Percentiles rank a stretch among this genome's conserved stretches.
Conservation (phyloP, 2,329 filamentous ascomycete species). For the Beauveria scarabaeidicola region DNA sequence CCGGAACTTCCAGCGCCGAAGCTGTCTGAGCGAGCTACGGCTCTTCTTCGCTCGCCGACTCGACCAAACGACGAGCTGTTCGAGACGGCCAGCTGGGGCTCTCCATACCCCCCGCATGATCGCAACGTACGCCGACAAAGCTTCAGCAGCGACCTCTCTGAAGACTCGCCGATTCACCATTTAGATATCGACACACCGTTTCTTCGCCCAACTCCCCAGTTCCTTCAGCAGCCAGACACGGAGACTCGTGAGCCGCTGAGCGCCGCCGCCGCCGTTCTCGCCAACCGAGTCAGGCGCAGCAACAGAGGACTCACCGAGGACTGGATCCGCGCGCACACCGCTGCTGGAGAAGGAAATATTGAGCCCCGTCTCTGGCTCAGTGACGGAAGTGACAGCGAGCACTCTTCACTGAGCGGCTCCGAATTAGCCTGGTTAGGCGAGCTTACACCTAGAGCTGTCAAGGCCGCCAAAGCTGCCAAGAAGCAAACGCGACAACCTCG, state of each 20-base stretch:
- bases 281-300: slow-evolving; percentile 52
- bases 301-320: slow-evolving; percentile 64
- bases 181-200: slow-evolving; percentile 56
- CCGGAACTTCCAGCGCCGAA: slow-evolving; percentile 51
- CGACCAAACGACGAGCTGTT: slow-evolving; percentile 32
- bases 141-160: slow-evolving; percentile 50
- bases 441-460: slow-evolving; percentile 39
- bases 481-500: slow-evolving; percentile 31
- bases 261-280: slow-evolving; percentile 54
- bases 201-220: slow-evolving; percentile 46
- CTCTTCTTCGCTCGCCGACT: slow-evolving; percentile 48
- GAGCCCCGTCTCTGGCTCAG: slow-evolving; percentile 78
- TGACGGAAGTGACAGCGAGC: slow-evolving; percentile 62
- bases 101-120: slow-evolving; percentile 69
- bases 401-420: slow-evolving; percentile 65
- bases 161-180: slow-evolving; percentile 52
- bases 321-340: slow-evolving; percentile 80
- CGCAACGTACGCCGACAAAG: slow-evolving; percentile 41
- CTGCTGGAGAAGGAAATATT: slow-evolving; percentile 56
- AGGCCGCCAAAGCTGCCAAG: slow-evolving; percentile 24
- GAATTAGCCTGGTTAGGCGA: slow-evolving; percentile 45
- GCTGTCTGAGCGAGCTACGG: slow-evolving; percentile 46
- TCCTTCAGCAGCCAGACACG: slow-evolving; percentile 27
- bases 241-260: slow-evolving; percentile 33
- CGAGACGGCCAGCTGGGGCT: slow-evolving; percentile 81